Evolutionary conservation across 2,329 filamentous ascomycete genomes (phyloP).

Genomic region (Cordyceps javanica): DNA sequence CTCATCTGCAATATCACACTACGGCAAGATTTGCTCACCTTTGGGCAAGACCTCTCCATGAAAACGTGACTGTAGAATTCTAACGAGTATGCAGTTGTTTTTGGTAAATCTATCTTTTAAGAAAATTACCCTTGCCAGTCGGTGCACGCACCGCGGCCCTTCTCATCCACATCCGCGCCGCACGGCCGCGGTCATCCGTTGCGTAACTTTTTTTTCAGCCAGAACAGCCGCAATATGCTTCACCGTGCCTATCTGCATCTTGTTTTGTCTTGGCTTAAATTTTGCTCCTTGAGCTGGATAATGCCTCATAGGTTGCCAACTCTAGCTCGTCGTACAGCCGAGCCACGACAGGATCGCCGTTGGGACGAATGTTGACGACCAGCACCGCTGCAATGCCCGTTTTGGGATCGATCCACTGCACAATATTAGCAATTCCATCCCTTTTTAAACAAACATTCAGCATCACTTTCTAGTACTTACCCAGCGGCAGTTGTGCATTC

Average conservation of each 20-base stretch:
- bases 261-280: neutral
- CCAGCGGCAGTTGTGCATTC: conserved; percentile 38
- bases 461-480: conserved; percentile 24
- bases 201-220: no score
- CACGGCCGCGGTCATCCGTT: no score
- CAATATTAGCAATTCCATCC: neutral
- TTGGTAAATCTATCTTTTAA: neutral
- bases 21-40: neutral
- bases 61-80: neutral
- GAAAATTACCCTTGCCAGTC: neutral
- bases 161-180: neutral
- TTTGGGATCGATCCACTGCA: conserved; percentile 31
- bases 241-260: neutral
- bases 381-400: conserved; percentile 35
- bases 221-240: neutral
- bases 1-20: no score
- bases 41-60: neutral
- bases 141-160: neutral
- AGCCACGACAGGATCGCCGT: conserved; percentile 30
- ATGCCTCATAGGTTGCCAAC: conserved; percentile 28
- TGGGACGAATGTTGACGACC: conserved; percentile 32
- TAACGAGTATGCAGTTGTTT: neutral
- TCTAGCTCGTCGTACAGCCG: conserved; percentile 35
- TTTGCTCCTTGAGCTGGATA: neutral
- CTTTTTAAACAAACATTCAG: neutral